Base-by-base conservation (phyloP, 2,329 filamentous ascomycete species). In the Sarocladium strictum region DNA sequence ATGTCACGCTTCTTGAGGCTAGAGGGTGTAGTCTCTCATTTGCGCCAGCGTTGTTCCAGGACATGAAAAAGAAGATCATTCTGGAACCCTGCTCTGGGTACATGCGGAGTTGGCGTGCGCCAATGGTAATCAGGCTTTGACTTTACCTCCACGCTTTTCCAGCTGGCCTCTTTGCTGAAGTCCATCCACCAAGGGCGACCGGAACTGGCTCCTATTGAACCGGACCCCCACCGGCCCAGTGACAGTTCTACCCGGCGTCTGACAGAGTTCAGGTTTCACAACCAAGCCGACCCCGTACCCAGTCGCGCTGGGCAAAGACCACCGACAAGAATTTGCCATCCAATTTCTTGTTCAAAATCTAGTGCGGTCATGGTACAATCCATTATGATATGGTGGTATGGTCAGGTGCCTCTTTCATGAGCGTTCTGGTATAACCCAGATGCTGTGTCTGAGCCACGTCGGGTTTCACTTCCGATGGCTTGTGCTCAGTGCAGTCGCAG, bases 161-260 rank as follows among this genome's bases (percentile, higher is more conserved):
- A n/a, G n/a, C n/a, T n/a, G n/a, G n/a, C n/a, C n/a, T n/a, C n/a
- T n/a, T n/a, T n/a, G n/a, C n/a, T n/a, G n/a, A n/a, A n/a, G n/a
- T 17, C 12, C 43, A 47, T 27, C 43, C 43, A 47, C 43, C 6
- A 47, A 27, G n/a, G 19, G 17, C n/a, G 3, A 27, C 43, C 43
- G 43, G 43, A 3, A 47, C 29, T 11, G 23, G 9, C 43, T 47
- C 43, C 43, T 47, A 47, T 47, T 47, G 43, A 47, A 11, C 43
- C 43, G 24, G 43, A 47, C n/a, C 23, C 24, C 17, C 4, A n/a
- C 15, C 43, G 43, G 14, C 43, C 23, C 21, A 29, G 43, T 15
- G 14, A 47, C 43, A 27, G 3, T n/a, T 47, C 43, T 23, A 27
- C 24, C 43, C 9, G 43, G n/a, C 24, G 10, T 27, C 24, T 15